A percentile compares a stretch with the other conserved stretches of the same genome.
These are phyloP conservation scores for Coccomyxa sp. DNA, from an alignment of 139 green algal species.

Conservation along the genomic window DNA sequence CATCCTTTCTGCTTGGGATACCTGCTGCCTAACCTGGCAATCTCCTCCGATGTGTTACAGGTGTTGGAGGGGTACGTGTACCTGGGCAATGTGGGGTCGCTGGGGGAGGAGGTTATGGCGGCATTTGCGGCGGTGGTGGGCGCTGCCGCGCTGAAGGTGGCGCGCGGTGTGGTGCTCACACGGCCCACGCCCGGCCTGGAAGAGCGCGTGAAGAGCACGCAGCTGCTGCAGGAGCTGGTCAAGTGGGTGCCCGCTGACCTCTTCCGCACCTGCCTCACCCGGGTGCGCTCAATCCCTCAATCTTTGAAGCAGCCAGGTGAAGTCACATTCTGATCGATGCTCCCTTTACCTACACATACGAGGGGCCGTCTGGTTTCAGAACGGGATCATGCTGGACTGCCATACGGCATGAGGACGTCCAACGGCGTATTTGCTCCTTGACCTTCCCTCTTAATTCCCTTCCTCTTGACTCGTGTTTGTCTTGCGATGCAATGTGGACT, in stretches of 20 bases:
- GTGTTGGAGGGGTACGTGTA: slow-evolving; percentile 44
- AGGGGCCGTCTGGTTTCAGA: no score
- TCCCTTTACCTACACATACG: no score
- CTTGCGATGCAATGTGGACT: no score
- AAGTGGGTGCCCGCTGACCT: slow-evolving; percentile 39
- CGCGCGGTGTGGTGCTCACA: slow-evolving; percentile 34
- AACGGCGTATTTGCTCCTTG: no score
- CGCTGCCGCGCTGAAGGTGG: slow-evolving; percentile 21
- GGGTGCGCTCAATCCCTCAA: slow-evolving; percentile 2
- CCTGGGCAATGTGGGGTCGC: slow-evolving; percentile 25
- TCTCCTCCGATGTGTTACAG: neutral
- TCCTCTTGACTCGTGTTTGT: no score
- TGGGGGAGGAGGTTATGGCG: slow-evolving; percentile 30
- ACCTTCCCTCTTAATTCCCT: no score
- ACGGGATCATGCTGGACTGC: no score
- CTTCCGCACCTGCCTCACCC: slow-evolving; percentile 40
- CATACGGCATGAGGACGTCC: no score
- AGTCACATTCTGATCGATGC: no score
- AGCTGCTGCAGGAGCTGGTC: slow-evolving; percentile 35
- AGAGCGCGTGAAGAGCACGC: slow-evolving; percentile 11
- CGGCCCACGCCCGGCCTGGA: slow-evolving; percentile 19
- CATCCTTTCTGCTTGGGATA: no score
- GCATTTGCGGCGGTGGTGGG: slow-evolving; percentile 25
- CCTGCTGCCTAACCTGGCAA: neutral
- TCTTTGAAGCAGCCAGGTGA: no score